Evolutionary conservation across 805 yeast species (phyloP), one percentile per base, ranked within the genome.

Genomic region (Wickerhamomyces chambardii): DNA sequence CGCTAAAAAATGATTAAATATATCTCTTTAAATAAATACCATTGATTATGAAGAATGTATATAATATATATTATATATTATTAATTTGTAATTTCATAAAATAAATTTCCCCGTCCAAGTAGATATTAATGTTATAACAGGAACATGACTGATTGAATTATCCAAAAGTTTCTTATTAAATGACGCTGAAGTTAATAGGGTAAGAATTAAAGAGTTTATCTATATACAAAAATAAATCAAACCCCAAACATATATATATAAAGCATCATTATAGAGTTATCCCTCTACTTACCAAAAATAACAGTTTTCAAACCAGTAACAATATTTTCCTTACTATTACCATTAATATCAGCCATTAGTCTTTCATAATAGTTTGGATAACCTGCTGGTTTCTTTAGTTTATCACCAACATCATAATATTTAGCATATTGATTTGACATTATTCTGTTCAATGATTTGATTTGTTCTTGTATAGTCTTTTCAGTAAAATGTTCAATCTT

Each of bases 351-450:
- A 19, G 69, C 66, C 58, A 80, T 45, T 35, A 87, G 65, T 49
- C 92, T 69, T 29, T 67, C 71, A 50, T 87, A 87, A 52, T 87
- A 87, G 32, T 68, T 56, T 3, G 95, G 86, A 56, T 85, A 84
- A 2, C 95, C 95, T 48, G 79, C 78, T n/a, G 97, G 97, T 45
- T 58, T 66, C 48, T 74, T 58, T 44, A 87, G 58, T 51, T 81
- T 81, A 30, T 75, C 81, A 37, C 78, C 78, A 26, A 77, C 68
- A 41, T 70, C 64, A 53, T 83, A 84, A 49, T 75, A 75, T 39
- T 71, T 70, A 47, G 64, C 68, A 63, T 78, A 78, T 48, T 78
- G 77, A 51, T 78, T 78, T 37, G 67, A 70, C 38, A 68, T 67
- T 38, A 81, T 56, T 43, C 70, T 73, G 32, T 76, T 63, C 36